Base-by-base conservation (phyloP, 2,329 filamentous ascomycete species). In the Fusarium sp. region DNA sequence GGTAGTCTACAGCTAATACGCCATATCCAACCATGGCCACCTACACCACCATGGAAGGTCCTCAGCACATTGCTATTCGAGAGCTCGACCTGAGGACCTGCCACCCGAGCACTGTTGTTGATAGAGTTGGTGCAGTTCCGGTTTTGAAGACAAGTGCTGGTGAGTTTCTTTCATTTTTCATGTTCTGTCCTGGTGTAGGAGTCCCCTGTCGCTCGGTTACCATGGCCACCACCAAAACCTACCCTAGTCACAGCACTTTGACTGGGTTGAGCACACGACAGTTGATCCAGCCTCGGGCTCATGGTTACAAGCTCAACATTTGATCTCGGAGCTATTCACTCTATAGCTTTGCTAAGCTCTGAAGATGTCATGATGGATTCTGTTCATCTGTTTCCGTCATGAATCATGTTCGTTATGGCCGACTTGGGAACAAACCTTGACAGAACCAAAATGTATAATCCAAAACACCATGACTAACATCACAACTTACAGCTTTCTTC, bases 401-500 rank as follows among this genome's bases (percentile, higher is more conserved):
- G 31, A n/a, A 54, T 23, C 8, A 43, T 53, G 21, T 55, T 54
- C n/a, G 33, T 20, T 21, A 38, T 38, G 21, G 21, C 37, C 47
- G 21, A 28, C 44, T 48, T 59, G 12, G 20, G 49, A 48, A 43
- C 41, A 49, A 44, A 52, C 18, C 15, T 46, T 28, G 26, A 33
- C 43, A 26, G 18, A 26, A 35, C 29, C 11, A 44, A 44, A 21
- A 42, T 20, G 37, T 24, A 18, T 39, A 18, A 39, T 41, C 42
- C 35, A 50, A 60, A 64, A 56, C 50, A 70, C 39, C 54, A 53
- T 49, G 52, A 46, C 70, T 73, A 72, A 73, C 49, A 63, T 52
- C 24, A 9, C 54, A 24, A 50, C 44, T 46, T 26, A 63, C 79
- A 96, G 93, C 92, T 26, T 96, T 96, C 83, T 91, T 96, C 80